These are phyloP conservation scores for Scedosporium dehoogii DNA, from an alignment of 2,329 filamentous ascomycete genomes.

Conservation along the genomic window DNA sequence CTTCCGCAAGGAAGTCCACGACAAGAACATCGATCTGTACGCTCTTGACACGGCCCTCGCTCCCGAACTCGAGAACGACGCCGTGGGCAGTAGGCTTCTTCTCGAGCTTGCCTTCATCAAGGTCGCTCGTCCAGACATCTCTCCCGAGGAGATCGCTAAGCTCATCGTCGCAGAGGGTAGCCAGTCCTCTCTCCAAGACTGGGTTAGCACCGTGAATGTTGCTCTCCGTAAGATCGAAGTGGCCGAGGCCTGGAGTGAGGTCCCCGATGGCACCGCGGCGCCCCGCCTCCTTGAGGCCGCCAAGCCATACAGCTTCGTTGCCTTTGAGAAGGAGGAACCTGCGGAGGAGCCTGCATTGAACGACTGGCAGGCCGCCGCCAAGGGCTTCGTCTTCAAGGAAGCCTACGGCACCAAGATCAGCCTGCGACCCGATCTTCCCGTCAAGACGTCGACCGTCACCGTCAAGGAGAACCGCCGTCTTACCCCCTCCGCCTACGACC, in stretches of 20 bases:
- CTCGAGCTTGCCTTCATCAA: conserved; percentile 77
- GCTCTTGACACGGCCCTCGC: conserved; percentile 64
- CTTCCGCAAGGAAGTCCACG: conserved; percentile 61
- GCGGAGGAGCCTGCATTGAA: conserved; percentile 58
- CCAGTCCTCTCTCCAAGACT: conserved; percentile 38
- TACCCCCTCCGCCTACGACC: conserved; percentile 80
- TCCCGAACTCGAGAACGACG: conserved; percentile 56
- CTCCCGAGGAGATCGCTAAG: conserved; percentile 55
- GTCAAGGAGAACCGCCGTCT: conserved; percentile 94
- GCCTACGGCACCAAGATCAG: conserved; percentile 65
- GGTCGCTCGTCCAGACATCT: conserved; percentile 57
- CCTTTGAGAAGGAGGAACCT: conserved; percentile 65
- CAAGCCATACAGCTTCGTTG: conserved; percentile 70
- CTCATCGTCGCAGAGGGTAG: conserved; percentile 49
- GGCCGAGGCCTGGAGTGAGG: conserved; percentile 69
- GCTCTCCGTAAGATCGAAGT: conserved; percentile 65
- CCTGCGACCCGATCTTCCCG: conserved; percentile 75
- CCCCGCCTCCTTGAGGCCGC: conserved; percentile 52
- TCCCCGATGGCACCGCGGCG: conserved; percentile 36
- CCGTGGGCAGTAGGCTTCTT: conserved; percentile 55
- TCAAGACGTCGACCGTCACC: conserved; percentile 77
- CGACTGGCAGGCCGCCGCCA: conserved; percentile 76
- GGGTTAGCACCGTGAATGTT: conserved; percentile 41
- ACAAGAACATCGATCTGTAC: conserved; percentile 62
- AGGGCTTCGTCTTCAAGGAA: conserved; percentile 88